phyloP scores from a whole-genome alignment of 352 stramenopile species.

The Aphanomyces cochlioides region DNA sequence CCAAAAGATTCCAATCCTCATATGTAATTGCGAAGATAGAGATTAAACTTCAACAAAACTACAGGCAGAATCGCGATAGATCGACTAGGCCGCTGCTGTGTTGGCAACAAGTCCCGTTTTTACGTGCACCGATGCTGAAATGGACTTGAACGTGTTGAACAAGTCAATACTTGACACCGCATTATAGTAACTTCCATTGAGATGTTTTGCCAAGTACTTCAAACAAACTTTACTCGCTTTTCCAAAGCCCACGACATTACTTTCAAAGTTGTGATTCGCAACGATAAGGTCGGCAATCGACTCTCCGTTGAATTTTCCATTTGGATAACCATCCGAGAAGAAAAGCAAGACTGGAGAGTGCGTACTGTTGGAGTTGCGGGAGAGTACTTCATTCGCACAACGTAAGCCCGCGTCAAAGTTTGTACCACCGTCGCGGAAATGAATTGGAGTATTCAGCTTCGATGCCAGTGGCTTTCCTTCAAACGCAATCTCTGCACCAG shows the following conservation, averaged over 20 bases:
- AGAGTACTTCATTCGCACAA: conserved; percentile 61
- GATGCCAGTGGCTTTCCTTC: conserved; percentile 52
- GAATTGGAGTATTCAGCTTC: conserved; percentile 36
- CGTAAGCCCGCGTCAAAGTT: conserved; percentile 52
- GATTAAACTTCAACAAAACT: no score
- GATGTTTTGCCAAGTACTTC: conserved; percentile 47
- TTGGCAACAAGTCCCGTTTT: conserved; percentile 41
- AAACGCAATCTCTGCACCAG: conserved; percentile 40
- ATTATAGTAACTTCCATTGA: conserved; percentile 61
- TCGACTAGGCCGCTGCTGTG: no score
- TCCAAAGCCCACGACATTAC: conserved; percentile 70
- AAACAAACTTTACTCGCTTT: conserved; percentile 56
- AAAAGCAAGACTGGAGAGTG: conserved; percentile 74
- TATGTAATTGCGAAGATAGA: no score
- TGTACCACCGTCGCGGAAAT: conserved; percentile 48
- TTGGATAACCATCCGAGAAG: conserved; percentile 70
- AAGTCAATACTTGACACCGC: conserved; percentile 61
- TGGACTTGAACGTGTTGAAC: conserved; percentile 67
- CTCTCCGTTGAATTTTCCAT: conserved; percentile 42
- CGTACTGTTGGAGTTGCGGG: conserved; percentile 39
- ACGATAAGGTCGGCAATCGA: conserved; percentile 50
- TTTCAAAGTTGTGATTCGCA: conserved; percentile 27
- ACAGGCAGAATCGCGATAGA: no score
- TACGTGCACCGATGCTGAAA: conserved; percentile 66
- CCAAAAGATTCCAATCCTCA: no score